Base-by-base conservation (phyloP, 2,329 filamentous ascomycete species). In the Lachnellula suecica region DNA sequence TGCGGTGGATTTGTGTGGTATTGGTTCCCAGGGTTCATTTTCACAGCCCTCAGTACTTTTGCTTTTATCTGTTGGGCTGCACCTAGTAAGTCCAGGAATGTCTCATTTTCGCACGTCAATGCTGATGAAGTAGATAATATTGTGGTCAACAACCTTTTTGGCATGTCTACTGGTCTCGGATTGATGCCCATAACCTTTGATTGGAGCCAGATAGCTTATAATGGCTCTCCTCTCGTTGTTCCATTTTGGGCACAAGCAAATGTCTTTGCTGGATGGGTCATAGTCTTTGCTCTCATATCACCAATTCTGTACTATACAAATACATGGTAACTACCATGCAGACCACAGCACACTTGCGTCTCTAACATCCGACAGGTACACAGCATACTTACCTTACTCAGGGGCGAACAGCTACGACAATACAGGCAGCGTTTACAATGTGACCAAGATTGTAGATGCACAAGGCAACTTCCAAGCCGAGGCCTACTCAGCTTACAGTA, bases 221-320 rank as follows among this genome's bases (percentile, higher is more conserved):
- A 49, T 19, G 75, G 75, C 77, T 54, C 27, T 8, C 54, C 84
- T 2, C 70, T 87, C 35, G 84, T 88, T 42, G 79, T 84, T 1
- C 86, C 87, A 4, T 89, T 84, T 82, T 81, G 85, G 64, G 87
- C 85, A 9, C 89, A 88, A 57, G 84, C 82, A 54, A 90, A 90
- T 64, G 88, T 84, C 0, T 67, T 88, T 38, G 80, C 88, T 84
- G 51, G 51, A 4, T 53, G 48, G 25, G 51, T 22, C 11, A n/a
- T 34, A 4, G 11, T 34, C 8, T 34, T 34, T 34, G 29, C 29
- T 83, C 2, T 59, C 68, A 0, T 15, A n/a, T 13, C 29, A 13
- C 29, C 29, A 13, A 34, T 34, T 34, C 29, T 34, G 11, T 34
- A 34, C 29, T 34, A 34, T n/a, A 34, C 29, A 34, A 34, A 34